phyloP scores from a whole-genome alignment of 2,329 filamentous ascomycete genomes.

The Fusarium protoensiforme region DNA sequence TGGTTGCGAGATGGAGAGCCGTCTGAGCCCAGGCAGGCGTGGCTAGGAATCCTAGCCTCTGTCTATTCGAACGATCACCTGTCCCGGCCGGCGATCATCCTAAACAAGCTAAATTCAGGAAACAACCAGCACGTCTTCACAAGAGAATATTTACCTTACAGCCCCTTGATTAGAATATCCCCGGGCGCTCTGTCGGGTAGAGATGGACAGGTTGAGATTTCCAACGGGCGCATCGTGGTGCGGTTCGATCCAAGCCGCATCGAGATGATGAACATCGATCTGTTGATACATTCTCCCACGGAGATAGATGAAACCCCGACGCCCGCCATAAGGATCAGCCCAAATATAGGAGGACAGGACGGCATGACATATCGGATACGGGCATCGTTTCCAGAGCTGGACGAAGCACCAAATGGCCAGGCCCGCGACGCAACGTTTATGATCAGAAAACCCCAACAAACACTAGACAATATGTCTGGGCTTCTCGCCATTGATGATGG shows the following conservation, averaged over 20 bases:
- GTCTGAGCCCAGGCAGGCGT: not conserved
- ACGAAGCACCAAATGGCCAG: not conserved
- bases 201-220: not conserved
- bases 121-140: not conserved
- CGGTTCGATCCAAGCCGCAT: not conserved
- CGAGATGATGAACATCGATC: not conserved
- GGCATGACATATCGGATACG: not conserved
- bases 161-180: not conserved
- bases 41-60: not conserved
- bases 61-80: not conserved
- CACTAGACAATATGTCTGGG: not conserved
- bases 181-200: too few species aligned
- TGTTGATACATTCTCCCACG: not conserved
- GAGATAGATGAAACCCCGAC: not conserved
- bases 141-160: rapidly evolving
- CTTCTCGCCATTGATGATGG: not conserved
- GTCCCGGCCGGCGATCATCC: not conserved
- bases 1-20: too few species aligned
- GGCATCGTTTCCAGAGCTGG: not conserved
- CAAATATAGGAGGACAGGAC: not conserved
- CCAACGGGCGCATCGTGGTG: too few species aligned
- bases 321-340: not conserved
- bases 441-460: too few species aligned
- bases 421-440: not conserved
- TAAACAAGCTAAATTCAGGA: not conserved